Evolutionary conservation across 2,329 filamentous ascomycete genomes (phyloP), one percentile per base, ranked within the genome.

Genomic region (Mariannaea sp.): DNA sequence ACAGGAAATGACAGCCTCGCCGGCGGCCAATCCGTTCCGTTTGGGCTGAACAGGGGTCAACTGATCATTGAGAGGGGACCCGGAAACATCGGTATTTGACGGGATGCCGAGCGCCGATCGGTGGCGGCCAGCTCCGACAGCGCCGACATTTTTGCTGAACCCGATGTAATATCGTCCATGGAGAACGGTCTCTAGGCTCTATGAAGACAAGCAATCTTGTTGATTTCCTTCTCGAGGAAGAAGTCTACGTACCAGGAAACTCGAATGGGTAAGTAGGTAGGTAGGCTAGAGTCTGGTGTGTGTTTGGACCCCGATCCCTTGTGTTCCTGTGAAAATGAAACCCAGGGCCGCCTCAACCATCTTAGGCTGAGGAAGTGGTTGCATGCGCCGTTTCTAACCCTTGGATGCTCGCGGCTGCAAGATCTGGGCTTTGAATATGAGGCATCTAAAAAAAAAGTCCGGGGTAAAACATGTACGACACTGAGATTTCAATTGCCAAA

Each of bases 1-100:
- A 16, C 43, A 8, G 40, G 14, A n/a, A n/a, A n/a, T n/a, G 45
- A 45, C 45, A 54, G 45, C 45, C 45, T 54, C 51, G 26, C 24
- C 42, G 49, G 27, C 38, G 42, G 36, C 20, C 27, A 38, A 54
- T 24, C 22, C 20, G 29, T 20, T 24, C 22, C 20, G 29, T 20
- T 49, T 43, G 45, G 44, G 5, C 47, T 22, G 27, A 49, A 29
- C 9, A 14, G 13, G 24, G 20, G 39, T 43, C n/a, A n/a, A n/a
- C n/a, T n/a, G n/a, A n/a, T n/a, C n/a, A n/a, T n/a, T n/a, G n/a
- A 32, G 44, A 30, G 33, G 13, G 22, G 17, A 4, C 9, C 16
- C 42, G 8, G 27, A 32, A 17, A 13, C 19, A 35, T 6, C 26
- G 29, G 20, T 16, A 14, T 22, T 32, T 35, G 5, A 17, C n/a